A percentile compares a stretch with the other conserved stretches of the same genome.
Evolutionary conservation across 768 basidiomycete genomes (phyloP).

Genomic region (Lentinula raphanica): DNA sequence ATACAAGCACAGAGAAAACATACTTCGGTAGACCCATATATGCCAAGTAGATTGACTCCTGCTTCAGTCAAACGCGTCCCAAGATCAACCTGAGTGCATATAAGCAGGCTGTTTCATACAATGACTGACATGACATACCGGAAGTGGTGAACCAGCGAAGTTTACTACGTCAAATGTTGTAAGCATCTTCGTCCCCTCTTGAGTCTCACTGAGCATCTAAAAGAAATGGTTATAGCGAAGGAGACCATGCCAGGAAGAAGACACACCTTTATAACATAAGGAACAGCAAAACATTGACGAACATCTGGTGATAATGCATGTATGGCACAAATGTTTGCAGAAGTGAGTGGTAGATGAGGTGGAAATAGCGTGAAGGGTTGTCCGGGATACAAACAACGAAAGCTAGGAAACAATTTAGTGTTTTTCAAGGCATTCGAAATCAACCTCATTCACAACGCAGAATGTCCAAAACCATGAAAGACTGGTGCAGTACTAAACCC

Average conservation of each 20-base stretch:
- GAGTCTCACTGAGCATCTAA: conserved; percentile 41
- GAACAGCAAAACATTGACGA: conserved; percentile 26
- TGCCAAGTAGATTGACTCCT: conserved; percentile 44
- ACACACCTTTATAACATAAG: conserved; percentile 27
- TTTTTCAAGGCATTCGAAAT: neutral
- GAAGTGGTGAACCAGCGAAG: conserved; percentile 48
- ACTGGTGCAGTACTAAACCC: conserved; percentile 42
- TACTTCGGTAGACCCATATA: conserved; percentile 43
- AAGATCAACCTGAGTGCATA: conserved; percentile 33
- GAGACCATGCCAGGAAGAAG: neutral
- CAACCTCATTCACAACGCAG: conserved; percentile 30
- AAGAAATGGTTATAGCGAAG: neutral
- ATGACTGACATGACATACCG: conserved; percentile 15
- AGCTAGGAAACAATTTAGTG: neutral
- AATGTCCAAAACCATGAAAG: conserved; percentile 36
- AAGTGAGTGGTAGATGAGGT: conserved; percentile 36
- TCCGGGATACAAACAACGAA: conserved; percentile 29
- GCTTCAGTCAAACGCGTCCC: conserved; percentile 43
- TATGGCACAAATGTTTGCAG: conserved; percentile 30
- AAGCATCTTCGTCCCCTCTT: conserved; percentile 38
- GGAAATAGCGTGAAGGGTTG: conserved; percentile 37
- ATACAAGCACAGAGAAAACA: neutral
- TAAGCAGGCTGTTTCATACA: neutral
- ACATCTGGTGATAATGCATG: conserved; percentile 24
- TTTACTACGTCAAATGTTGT: conserved; percentile 40